phyloP scores from a whole-genome alignment of 805 yeast species.

The Starmerella gropengiesseri region DNA sequence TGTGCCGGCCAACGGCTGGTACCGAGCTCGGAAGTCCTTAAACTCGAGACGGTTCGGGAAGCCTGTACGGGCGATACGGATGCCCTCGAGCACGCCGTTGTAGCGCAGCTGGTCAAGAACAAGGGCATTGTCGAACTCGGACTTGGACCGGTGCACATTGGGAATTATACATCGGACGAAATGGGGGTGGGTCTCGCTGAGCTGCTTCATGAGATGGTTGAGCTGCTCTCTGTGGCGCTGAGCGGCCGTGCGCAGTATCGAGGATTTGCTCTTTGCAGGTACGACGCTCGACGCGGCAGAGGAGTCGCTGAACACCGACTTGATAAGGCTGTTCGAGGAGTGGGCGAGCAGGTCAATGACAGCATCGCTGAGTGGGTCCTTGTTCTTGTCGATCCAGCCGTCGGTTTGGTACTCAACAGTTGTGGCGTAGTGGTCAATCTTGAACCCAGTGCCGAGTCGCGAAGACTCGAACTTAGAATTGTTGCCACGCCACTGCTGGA shows the following conservation, averaged over 20 bases:
- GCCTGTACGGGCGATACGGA: slow-evolving; percentile 92
- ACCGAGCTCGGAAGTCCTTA: slow-evolving; percentile 65
- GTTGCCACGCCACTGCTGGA: slow-evolving; percentile 47
- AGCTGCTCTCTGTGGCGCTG: slow-evolving; percentile 83
- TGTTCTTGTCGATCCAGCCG: slow-evolving; percentile 89
- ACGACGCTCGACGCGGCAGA: neutral
- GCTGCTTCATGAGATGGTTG: slow-evolving; percentile 53
- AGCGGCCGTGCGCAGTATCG: slow-evolving; percentile 64
- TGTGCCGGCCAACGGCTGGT: slow-evolving; percentile 53
- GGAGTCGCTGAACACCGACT: slow-evolving; percentile 37
- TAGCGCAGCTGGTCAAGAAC: slow-evolving; percentile 86
- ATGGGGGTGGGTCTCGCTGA: slow-evolving; percentile 80
- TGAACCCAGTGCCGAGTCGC: slow-evolving; percentile 64
- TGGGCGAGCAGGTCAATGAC: slow-evolving; percentile 48
- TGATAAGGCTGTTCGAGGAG: slow-evolving; percentile 49
- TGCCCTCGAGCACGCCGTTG: slow-evolving; percentile 97
- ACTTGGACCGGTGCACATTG: slow-evolving; percentile 61
- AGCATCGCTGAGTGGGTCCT: slow-evolving; percentile 80
- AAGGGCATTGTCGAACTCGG: slow-evolving; percentile 57
- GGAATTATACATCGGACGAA: slow-evolving; percentile 95
- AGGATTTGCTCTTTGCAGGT: slow-evolving; percentile 20
- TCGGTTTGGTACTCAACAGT: slow-evolving; percentile 86
- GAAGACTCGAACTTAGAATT: slow-evolving; percentile 58
- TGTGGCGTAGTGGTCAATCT: slow-evolving; percentile 89
- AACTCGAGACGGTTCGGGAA: slow-evolving; percentile 87